A percentile compares a stretch with the other conserved stretches of the same genome.
phyloP scores from a whole-genome alignment of 352 stramenopile genomes.

The Aphanomyces stellatus region DNA sequence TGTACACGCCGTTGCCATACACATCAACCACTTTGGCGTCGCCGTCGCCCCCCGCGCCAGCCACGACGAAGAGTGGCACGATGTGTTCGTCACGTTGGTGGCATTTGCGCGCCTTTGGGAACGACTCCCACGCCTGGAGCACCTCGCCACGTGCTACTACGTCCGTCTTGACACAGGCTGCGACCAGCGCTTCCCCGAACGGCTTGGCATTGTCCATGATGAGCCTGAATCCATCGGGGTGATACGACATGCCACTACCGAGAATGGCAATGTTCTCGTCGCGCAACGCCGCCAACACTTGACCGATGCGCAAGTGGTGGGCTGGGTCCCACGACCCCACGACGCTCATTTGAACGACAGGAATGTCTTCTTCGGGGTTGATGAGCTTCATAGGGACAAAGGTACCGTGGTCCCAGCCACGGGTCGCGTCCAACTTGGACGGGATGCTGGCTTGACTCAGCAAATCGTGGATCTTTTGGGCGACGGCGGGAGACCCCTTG shows the following conservation, averaged over 20 bases:
- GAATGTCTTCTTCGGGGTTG: constrained; percentile 79
- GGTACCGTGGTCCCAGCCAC: constrained; percentile 86
- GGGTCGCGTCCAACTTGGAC: constrained; percentile 36
- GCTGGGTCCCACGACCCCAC: constrained; percentile 40
- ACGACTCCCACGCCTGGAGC: not conserved
- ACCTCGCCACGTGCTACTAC: not conserved
- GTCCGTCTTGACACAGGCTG: not conserved
- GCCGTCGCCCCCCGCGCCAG: not conserved
- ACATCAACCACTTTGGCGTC: no score
- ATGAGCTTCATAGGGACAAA: constrained; percentile 88
- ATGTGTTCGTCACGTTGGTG: constrained; percentile 15
- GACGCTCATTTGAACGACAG: constrained; percentile 78
- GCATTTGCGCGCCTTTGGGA: constrained; percentile 6
- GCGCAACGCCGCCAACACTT: constrained; percentile 48
- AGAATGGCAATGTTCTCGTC: constrained; percentile 74
- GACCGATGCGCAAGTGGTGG: constrained; percentile 56
- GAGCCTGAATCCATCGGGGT: no score
- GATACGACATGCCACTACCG: constrained; percentile 41
- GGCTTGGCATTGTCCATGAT: not conserved
- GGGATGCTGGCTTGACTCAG: constrained; percentile 42
- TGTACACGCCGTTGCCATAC: no score
- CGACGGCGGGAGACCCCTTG: constrained; percentile 57
- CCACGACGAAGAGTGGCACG: constrained; percentile 7
- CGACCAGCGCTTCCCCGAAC: constrained; percentile 1
- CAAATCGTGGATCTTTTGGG: constrained; percentile 49